Conservation (phyloP, 2,329 filamentous ascomycete species). For the Claviceps africana region DNA sequence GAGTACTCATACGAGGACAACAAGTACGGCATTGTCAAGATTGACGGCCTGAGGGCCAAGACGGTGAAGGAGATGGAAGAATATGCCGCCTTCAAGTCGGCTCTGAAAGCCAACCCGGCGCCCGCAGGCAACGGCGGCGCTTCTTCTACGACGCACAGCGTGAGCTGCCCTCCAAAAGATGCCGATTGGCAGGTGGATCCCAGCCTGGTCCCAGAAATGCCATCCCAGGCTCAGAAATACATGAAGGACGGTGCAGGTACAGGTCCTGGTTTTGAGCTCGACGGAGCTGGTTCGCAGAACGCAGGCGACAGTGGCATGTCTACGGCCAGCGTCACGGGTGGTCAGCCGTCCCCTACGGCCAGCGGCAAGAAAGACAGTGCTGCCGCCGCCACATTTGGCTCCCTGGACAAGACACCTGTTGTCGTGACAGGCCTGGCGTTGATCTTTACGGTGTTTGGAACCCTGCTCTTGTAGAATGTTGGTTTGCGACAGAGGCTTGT, state of each 20-base stretch:
- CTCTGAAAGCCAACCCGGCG: constrained; percentile 32
- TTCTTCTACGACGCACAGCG: constrained; percentile 30
- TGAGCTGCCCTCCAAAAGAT: constrained; percentile 35
- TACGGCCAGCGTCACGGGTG: constrained; percentile 25
- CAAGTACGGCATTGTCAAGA: constrained; percentile 65
- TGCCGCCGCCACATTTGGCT: constrained; percentile 15
- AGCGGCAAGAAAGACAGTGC: constrained; percentile 13
- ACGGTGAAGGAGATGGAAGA: constrained; percentile 44
- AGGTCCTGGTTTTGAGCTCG: constrained; percentile 38
- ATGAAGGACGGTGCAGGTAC: constrained; percentile 38
- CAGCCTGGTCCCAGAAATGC: constrained; percentile 37
- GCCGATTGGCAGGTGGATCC: constrained; percentile 36
- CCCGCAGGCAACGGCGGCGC: constrained; percentile 38
- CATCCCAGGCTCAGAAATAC: constrained; percentile 34
- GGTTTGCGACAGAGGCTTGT: background rate
- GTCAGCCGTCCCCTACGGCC: constrained; percentile 17
- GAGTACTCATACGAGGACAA: constrained; percentile 76
- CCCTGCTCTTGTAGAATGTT: constrained; percentile 25
- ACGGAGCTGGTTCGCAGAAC: constrained; percentile 39
- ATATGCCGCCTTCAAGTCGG: constrained; percentile 40
- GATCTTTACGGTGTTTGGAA: constrained; percentile 24
- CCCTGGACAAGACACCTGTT: constrained; percentile 19
- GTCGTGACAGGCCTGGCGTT: constrained; percentile 21
- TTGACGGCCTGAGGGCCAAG: constrained; percentile 43
- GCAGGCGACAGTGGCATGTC: constrained; percentile 32